Evolutionary conservation across 352 stramenopile genomes (phyloP).

Genomic region (Globisporangium megalacanthum): DNA sequence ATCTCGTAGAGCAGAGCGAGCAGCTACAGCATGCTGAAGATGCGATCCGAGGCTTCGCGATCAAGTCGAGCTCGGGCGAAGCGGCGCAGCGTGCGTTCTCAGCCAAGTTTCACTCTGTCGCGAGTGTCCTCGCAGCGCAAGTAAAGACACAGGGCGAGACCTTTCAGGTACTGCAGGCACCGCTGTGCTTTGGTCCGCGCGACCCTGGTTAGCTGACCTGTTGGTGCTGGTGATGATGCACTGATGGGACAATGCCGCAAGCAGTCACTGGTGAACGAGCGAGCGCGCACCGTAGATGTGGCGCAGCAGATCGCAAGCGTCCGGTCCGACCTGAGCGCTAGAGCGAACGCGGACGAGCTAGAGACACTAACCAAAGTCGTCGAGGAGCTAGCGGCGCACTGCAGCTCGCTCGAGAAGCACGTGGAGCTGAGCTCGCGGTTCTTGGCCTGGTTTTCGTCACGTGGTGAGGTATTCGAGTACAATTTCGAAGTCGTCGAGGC

Average conservation of each 20-base stretch:
- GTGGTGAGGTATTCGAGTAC: conserved; percentile 67
- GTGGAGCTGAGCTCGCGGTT: conserved; percentile 55
- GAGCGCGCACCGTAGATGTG: conserved; percentile 17
- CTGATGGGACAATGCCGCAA: background rate
- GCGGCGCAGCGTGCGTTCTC: conserved; percentile 24
- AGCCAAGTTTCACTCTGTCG: conserved; percentile 28
- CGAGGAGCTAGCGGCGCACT: conserved; percentile 10
- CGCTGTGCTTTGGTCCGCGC: background rate
- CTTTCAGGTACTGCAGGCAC: conserved; percentile 20
- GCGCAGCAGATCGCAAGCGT: conserved; percentile 11
- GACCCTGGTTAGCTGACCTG: too few species aligned
- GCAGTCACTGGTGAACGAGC: conserved; percentile 18
- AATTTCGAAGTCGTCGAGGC: conserved; percentile 64
- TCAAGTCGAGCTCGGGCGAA: conserved; percentile 18
- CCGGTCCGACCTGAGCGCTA: conserved; percentile 2
- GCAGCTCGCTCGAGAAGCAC: conserved; percentile 33
- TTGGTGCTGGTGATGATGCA: background rate
- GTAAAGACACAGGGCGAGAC: conserved; percentile 22
- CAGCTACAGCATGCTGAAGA: conserved; percentile 17
- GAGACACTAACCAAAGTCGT: conserved; percentile 6
- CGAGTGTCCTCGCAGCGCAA: conserved; percentile 15
- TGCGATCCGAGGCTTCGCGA: conserved; percentile 12
- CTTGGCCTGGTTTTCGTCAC: conserved; percentile 64
- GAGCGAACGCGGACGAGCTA: conserved; percentile 13
- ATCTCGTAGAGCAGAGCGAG: conserved; percentile 1